Evolutionary conservation across 2,329 filamentous ascomycete species (phyloP).

Genomic region (Phyllosticta capitalensis): DNA sequence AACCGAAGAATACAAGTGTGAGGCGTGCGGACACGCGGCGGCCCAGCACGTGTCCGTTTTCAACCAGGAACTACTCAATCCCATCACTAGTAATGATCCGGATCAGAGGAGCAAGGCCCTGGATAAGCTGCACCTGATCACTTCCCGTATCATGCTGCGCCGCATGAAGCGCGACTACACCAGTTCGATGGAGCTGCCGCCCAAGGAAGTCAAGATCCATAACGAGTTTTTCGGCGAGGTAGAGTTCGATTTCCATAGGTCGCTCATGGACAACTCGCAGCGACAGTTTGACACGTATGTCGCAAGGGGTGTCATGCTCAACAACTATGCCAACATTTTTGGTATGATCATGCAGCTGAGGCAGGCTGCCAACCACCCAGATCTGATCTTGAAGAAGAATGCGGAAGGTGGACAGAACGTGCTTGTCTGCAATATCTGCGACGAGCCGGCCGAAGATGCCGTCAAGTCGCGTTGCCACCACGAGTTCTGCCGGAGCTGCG

Average conservation of each 20-base stretch:
- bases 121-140: constrained; percentile 74
- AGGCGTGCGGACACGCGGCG: constrained; percentile 54
- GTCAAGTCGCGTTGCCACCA: constrained; percentile 88
- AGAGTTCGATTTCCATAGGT: constrained; percentile 88
- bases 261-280: constrained; percentile 86
- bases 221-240: constrained; percentile 95
- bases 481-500: constrained; percentile 79
- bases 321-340: constrained; percentile 99
- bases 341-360: constrained; percentile 99
- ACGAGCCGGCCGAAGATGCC: constrained; percentile 90
- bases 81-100: constrained; percentile 43
- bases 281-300: constrained; percentile 95
- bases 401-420: constrained; percentile 80
- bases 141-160: constrained; percentile 88
- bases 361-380: constrained; percentile 92
- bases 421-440: constrained; percentile 86
- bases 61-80: constrained; percentile 90
- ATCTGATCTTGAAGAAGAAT: constrained; percentile 84
- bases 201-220: constrained; percentile 86
- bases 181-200: constrained; percentile 88
- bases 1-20: constrained; percentile 61
- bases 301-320: constrained; percentile 78
- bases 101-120: constrained; percentile 60
- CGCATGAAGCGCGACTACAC: constrained; percentile 91
- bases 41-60: constrained; percentile 71